Evolutionary conservation across 768 basidiomycete species (phyloP).

Genomic region (Tubosaeta sp.): DNA sequence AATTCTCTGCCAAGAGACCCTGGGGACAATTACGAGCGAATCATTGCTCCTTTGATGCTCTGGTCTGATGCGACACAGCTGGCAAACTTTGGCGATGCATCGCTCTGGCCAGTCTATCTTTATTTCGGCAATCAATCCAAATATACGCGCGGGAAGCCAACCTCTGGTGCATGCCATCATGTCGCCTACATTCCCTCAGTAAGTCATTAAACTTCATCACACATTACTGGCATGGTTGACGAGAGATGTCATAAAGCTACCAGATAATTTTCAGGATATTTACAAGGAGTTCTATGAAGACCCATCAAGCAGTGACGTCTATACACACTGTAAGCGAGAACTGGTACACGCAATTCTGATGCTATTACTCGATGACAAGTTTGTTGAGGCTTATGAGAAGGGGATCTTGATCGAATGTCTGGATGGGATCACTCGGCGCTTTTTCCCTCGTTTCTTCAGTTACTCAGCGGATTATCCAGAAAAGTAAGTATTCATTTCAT

Average conservation of each 20-base stretch:
- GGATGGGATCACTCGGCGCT: background rate
- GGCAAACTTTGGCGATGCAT: constrained; percentile 25
- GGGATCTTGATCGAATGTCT: background rate
- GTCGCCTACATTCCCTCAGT: constrained; percentile 11
- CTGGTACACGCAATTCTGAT: background rate
- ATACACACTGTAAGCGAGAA: constrained; percentile 2
- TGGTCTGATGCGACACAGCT: constrained; percentile 28
- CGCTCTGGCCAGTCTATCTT: constrained; percentile 26
- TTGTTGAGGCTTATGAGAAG: background rate
- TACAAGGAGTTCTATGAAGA: background rate
- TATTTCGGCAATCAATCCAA: constrained; percentile 18
- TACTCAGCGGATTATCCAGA: constrained; percentile 3
- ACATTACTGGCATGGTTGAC: too few species aligned
- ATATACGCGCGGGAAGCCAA: constrained; percentile 8
- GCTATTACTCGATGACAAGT: background rate
- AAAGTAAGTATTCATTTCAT: constrained; percentile 1
- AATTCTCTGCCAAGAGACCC: background rate
- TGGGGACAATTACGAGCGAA: constrained; percentile 4
- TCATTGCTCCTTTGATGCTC: constrained; percentile 14
- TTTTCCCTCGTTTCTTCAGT: background rate
- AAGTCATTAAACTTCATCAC: too few species aligned
- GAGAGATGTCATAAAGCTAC: background rate
- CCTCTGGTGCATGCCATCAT: constrained; percentile 9
- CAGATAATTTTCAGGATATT: constrained; percentile 5
- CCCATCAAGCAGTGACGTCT: background rate